Conservation (phyloP, 1,139 yeast genomes). For the Candida glucosophila region DNA sequence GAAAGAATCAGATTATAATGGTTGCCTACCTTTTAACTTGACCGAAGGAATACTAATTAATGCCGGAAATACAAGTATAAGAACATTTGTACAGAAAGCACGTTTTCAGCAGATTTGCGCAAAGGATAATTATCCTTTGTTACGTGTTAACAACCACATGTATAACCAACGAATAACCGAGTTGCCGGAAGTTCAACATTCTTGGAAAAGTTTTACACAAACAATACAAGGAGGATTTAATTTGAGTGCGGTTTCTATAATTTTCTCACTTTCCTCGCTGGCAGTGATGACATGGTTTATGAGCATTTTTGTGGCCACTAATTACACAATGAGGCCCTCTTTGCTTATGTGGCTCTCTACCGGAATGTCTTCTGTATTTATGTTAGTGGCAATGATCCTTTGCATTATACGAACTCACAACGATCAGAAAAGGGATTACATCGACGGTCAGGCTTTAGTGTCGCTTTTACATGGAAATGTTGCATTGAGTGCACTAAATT, state of each 20-base stretch:
- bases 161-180: constrained; percentile 15
- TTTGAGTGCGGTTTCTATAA: constrained; percentile 51
- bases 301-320: constrained; percentile 55
- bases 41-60: no score
- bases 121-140: constrained; percentile 28
- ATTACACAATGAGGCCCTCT: constrained; percentile 49
- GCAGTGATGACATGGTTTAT: constrained; percentile 59
- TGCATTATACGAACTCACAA: constrained; percentile 35
- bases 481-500: constrained; percentile 52
- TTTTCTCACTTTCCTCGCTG: constrained; percentile 56
- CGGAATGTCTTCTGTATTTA: constrained; percentile 42
- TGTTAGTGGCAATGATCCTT: constrained; percentile 41
- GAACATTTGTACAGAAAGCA: constrained; percentile 11
- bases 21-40: no score
- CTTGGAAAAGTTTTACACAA: constrained; percentile 34
- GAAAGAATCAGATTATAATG: no score
- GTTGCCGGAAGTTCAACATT: constrained; percentile 28
- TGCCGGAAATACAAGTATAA: no score
- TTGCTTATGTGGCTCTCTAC: constrained; percentile 38
- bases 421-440: constrained; percentile 49
- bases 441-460: constrained; percentile 45
- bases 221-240: constrained; percentile 37
- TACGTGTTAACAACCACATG: constrained; percentile 31
- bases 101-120: constrained; percentile 31
- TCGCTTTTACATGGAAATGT: constrained; percentile 36